Conservation (phyloP, 257 asterid genomes). For the Plectranthus barbatus region DNA sequence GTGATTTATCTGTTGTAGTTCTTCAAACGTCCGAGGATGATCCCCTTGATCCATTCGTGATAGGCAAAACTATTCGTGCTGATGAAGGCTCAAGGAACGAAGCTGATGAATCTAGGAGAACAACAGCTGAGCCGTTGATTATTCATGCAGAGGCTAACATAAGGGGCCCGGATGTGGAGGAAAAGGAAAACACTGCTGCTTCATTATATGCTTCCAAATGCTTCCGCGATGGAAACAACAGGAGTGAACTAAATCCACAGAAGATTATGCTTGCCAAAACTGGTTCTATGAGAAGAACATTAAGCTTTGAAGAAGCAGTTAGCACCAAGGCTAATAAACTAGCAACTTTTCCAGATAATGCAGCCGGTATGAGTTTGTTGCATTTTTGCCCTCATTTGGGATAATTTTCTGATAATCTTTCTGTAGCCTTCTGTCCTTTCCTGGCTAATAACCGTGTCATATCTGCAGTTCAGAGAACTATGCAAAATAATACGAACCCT, state of each 20-base stretch:
- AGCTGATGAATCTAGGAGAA: background rate
- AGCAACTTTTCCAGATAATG: background rate
- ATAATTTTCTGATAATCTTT: background rate
- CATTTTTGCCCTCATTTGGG: background rate
- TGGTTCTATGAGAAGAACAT: background rate
- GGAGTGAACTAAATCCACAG: background rate
- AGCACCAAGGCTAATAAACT: background rate
- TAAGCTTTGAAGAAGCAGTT: background rate
- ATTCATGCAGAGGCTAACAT: background rate
- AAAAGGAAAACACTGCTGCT: background rate
- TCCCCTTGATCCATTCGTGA: background rate
- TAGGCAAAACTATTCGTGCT: background rate
- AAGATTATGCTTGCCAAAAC: background rate
- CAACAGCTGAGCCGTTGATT: background rate
- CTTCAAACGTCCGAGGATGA: background rate
- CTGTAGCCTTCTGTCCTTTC: background rate
- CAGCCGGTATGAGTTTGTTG: background rate
- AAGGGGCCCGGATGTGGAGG: background rate
- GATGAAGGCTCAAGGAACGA: background rate
- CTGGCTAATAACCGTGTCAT: background rate
- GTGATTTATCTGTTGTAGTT: background rate
- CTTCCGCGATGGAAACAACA: background rate
- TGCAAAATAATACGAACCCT: background rate
- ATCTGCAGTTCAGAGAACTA: background rate
- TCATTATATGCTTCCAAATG: background rate